Base-by-base conservation (phyloP, 805 yeast genomes). In the Ascoidea asiatica region DNA sequence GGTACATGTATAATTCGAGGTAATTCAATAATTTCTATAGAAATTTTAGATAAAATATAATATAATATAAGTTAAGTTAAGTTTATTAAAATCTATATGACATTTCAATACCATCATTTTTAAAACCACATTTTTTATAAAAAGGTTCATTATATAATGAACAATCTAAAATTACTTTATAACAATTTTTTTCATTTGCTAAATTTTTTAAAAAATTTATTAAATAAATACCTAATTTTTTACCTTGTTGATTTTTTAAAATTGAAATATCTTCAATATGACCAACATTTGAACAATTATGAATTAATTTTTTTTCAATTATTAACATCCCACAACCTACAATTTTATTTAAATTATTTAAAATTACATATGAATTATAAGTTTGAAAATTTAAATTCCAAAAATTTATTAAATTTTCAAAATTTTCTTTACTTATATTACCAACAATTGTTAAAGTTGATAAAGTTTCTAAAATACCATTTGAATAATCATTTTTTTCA, bases 191-290 rank as follows among this genome's bases (percentile, higher is more conserved):
- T 2, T 62, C 54, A 43, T 70, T 53, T 2, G 84, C 96, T 23
- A 83, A 56, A 20, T 66, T 63, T 3, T 80, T 72, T 56, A 90
- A 67, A 6, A 73, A 65, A 17, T 69, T 64, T 51, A 90, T 84
- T 61, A 90, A 59, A 17, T 69, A 63, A 52, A 70, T 66, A 0
- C 98, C 98, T 41, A 90, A 65, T 52, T 76, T 76, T 57, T 81
- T 79, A 5, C 98, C 98, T 56, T 89, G 97, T 57, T 84, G 84
- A 18, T 69, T 63, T 23, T 60, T 57, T 18, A 77, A 69, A 4
- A 90, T 95, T 1, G 97, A 81, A 48, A 90, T 90, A 59, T 90
- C 98, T 57, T 90, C 98, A 50, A 90, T 82, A 63, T 90, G 97
- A 1, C 97, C 97, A 4, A 86, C 94, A 43, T 71, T 61, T 0